Conservation (phyloP, 768 basidiomycete species). For the Tricholoma furcatifolium region DNA sequence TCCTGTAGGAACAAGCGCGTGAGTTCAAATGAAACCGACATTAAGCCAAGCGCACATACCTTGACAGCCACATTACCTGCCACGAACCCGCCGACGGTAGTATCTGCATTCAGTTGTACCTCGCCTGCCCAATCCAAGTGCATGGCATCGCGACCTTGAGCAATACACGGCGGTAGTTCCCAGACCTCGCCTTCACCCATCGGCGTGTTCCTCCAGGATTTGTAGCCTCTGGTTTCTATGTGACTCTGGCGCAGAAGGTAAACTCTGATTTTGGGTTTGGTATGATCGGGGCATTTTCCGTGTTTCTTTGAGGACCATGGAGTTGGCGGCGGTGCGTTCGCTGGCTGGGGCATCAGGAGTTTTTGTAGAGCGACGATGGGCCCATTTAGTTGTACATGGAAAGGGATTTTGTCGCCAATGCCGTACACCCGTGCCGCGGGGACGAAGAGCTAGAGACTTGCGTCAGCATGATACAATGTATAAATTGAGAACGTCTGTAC, state of each 20-base stretch:
- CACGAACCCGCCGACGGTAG: slow-evolving; percentile 45
- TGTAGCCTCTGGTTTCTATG: slow-evolving; percentile 33
- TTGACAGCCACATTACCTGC: slow-evolving; percentile 42
- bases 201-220: slow-evolving; percentile 35
- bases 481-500: not conserved
- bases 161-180: slow-evolving; percentile 39
- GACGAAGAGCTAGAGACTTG: slow-evolving; percentile 49
- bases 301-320: slow-evolving; percentile 17
- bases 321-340: slow-evolving; percentile 9
- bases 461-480: not conserved
- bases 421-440: slow-evolving; percentile 56
- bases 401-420: slow-evolving; percentile 55
- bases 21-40: not conserved
- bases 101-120: slow-evolving; percentile 35
- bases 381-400: slow-evolving; percentile 62
- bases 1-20: slow-evolving; percentile 39
- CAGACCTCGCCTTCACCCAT: slow-evolving; percentile 51
- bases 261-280: slow-evolving; percentile 39
- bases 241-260: slow-evolving; percentile 51
- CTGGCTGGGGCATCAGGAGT: slow-evolving; percentile 33
- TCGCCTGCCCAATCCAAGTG: slow-evolving; percentile 66
- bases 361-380: slow-evolving; percentile 42
- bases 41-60: slow-evolving; percentile 23
- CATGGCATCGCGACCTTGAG: slow-evolving; percentile 17
- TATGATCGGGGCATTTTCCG: slow-evolving; percentile 9